Conservation (phyloP, 2,329 filamentous ascomycete genomes). For the Colletotrichum incanum region DNA sequence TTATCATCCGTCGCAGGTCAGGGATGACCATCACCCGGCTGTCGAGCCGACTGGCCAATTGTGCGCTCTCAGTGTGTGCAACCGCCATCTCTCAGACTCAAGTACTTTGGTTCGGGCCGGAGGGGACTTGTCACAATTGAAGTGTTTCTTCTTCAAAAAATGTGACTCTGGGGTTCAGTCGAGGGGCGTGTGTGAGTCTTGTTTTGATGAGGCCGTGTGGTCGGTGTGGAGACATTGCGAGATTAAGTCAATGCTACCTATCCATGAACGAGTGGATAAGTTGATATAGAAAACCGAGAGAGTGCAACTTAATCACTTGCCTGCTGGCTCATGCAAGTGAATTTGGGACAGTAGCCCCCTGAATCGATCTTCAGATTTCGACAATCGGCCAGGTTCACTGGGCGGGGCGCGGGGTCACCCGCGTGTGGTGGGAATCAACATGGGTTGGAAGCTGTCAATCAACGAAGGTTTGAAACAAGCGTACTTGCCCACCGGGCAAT, state of each 20-base stretch:
- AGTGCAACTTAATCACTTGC: background rate
- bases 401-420: conserved; percentile 1
- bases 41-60: conserved; percentile 31
- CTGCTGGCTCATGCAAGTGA: background rate
- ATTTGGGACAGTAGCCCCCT: background rate
- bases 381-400: background rate
- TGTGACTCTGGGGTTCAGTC: background rate
- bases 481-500: background rate
- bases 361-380: background rate
- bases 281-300: background rate
- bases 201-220: conserved; percentile 22
- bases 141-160: background rate
- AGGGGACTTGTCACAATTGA: background rate
- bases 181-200: conserved; percentile 20
- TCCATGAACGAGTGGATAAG: background rate
- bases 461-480: background rate
- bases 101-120: background rate
- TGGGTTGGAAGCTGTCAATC: background rate
- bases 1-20: conserved; percentile 26
- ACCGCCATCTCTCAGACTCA: conserved; percentile 20
- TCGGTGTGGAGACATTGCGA: conserved; percentile 37
- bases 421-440: background rate
- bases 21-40: conserved; percentile 35
- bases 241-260: conserved; percentile 42
- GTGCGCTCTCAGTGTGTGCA: conserved; percentile 26